Evolutionary conservation across 805 yeast genomes (phyloP), one percentile per base, ranked within the genome.

Genomic region (Candida namnaoensis): DNA sequence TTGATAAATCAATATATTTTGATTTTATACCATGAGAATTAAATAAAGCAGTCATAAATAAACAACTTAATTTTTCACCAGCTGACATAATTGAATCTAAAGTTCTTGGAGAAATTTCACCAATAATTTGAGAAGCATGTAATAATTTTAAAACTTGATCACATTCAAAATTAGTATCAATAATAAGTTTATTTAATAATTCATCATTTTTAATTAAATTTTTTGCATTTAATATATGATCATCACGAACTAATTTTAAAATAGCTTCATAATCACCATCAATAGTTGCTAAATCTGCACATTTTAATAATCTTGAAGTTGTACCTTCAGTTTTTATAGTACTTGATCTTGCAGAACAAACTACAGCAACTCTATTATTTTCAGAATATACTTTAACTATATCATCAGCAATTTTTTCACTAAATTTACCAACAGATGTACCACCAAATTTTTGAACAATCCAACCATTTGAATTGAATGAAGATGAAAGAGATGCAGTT

Each of bases 361-460:
- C 99, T 24, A 91, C 95, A 3, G 95, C 97, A 13, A 90, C 95
- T 42, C 82, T 72, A 49, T 71, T 72, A 38, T 66, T 64, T 34
- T 72, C 64, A 32, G 79, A 67, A 57, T 78, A 87, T 24, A 69
- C 76, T 54, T 78, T 78, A 38, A 93, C 85, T 38, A 93, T 88
- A 49, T 88, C 86, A 45, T 84, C 83, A 26, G 88, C 88, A 42
- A 93, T 93, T 49, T 82, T 75, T 40, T 74, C 79, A 9, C 96
- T 86, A 61, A 93, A 90, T 60, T 93, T 93, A 23, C 99, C 99
- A 30, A 93, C 96, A 38, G 93, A 81, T 13, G 99, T 93, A 41
- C 99, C 99, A 38, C 99, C 99, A 56, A 87, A 93, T 63, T 93
- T 93, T 62, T 93, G 99, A 7, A 93, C 84, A 4, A 84, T 61